A percentile compares a stretch with the other conserved stretches of the same genome.
Evolutionary conservation across 192 early-diverging fungal genomes (phyloP).

Genomic region (Backusella psychrophila): DNA sequence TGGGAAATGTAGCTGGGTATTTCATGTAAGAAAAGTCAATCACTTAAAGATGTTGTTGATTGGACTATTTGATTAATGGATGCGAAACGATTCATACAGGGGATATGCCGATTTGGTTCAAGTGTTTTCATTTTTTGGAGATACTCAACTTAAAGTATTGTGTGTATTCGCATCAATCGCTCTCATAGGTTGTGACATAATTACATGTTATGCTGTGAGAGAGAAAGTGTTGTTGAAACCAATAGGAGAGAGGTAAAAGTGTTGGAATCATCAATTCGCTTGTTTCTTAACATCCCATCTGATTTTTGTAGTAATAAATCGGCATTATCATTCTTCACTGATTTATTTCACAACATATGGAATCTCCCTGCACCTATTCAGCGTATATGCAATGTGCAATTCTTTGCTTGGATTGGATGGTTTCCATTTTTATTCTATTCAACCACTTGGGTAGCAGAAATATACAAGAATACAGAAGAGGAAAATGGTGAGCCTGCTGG

Average conservation of each 20-base stretch:
- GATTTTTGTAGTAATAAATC: not conserved
- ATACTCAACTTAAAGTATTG: slow-evolving; percentile 80
- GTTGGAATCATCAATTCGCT: not conserved
- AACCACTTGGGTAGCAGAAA: slow-evolving; percentile 55
- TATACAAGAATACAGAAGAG: slow-evolving; percentile 32
- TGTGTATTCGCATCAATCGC: slow-evolving; percentile 71
- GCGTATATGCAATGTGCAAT: slow-evolving; percentile 85
- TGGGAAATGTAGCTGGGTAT: slow-evolving; percentile 88
- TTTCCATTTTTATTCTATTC: slow-evolving; percentile 96
- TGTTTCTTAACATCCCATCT: not conserved
- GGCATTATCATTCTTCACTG: slow-evolving; percentile 11
- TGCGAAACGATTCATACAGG: slow-evolving; percentile 7
- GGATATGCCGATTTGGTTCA: slow-evolving; percentile 78
- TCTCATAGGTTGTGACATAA: slow-evolving; percentile 54
- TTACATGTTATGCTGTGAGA: slow-evolving; percentile 69
- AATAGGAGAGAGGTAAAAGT: not conserved
- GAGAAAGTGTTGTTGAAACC: slow-evolving; percentile 42
- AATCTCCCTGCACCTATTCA: slow-evolving; percentile 71
- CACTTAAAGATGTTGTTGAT: not conserved
- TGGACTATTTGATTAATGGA: not conserved
- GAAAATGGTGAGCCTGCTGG: slow-evolving; percentile 8
- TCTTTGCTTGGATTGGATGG: slow-evolving; percentile 97
- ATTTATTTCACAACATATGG: slow-evolving; percentile 47
- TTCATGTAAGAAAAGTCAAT: slow-evolving; percentile 53
- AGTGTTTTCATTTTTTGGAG: slow-evolving; percentile 70